Evolutionary conservation across 192 early-diverging fungal genomes (phyloP).

Genomic region (Entomortierella lignicola): DNA sequence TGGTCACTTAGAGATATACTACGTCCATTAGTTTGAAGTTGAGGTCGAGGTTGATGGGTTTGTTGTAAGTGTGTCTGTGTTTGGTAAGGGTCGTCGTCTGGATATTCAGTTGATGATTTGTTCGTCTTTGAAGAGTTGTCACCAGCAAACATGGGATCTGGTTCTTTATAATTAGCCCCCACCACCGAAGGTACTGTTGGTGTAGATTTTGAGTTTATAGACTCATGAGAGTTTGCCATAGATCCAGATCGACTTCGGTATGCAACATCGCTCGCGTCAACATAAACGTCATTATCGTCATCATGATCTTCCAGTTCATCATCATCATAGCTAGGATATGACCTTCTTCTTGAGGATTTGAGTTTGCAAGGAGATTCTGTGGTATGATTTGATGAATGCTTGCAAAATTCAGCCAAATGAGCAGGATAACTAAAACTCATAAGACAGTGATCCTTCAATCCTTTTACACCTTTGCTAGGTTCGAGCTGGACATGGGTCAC

Average conservation of each 20-base stretch:
- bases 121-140: too few species aligned
- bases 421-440: constrained; percentile 42
- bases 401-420: constrained; percentile 3
- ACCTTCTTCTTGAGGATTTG: too few species aligned
- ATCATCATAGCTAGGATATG: neutral
- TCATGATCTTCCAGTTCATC: constrained; percentile 9
- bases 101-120: too few species aligned
- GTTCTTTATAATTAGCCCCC: too few species aligned
- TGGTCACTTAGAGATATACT: too few species aligned
- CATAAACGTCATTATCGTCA: constrained; percentile 10
- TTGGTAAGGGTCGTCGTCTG: neutral
- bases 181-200: too few species aligned
- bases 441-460: constrained; percentile 11
- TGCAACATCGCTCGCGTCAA: constrained; percentile 5
- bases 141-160: too few species aligned
- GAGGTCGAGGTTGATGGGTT: neutral
- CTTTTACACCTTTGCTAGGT: constrained; percentile 12
- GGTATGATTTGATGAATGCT: neutral
- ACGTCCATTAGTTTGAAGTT: neutral
- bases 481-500: constrained; percentile 22
- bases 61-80: too few species aligned
- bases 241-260: neutral
- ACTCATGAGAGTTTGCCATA: neutral
- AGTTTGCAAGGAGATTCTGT: neutral
- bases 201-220: neutral